Percentiles rank a stretch among this genome's conserved stretches.
phyloP scores from a whole-genome alignment of 1,284 basidiomycete species.

The Ustilago loliicola region DNA sequence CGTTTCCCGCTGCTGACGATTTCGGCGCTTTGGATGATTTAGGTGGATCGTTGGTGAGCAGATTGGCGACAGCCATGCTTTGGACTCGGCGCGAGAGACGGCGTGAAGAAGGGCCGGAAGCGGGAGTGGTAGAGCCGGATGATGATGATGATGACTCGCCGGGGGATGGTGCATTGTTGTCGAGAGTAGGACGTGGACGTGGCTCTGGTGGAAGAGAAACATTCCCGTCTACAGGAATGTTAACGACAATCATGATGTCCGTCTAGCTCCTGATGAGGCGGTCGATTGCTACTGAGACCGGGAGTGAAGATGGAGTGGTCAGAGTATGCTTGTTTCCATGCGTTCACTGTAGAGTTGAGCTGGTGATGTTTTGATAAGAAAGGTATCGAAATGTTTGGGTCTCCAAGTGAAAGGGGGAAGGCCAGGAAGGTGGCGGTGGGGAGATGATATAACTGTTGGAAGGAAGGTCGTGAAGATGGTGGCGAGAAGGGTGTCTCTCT shows the following conservation, averaged over 20 bases:
- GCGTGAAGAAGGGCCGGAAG: constrained; percentile 20
- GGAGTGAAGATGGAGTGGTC: neutral
- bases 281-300: neutral
- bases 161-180: constrained; percentile 6
- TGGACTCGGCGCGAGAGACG: constrained; percentile 47
- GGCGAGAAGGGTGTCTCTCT: neutral
- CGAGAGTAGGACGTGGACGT: constrained; percentile 21
- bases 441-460: neutral
- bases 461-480: neutral
- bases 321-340: neutral
- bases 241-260: constrained; percentile 44
- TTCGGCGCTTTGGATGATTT: constrained; percentile 3
- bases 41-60: constrained; percentile 26
- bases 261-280: neutral
- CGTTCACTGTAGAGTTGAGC: neutral
- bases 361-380: neutral
- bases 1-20: neutral
- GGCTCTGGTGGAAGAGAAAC: constrained; percentile 50
- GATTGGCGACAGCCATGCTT: constrained; percentile 42
- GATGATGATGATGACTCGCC: constrained; percentile 16
- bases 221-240: constrained; percentile 27
- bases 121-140: constrained; percentile 27
- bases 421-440: neutral
- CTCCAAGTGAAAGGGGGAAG: neutral
- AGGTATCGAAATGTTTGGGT: no score